Conservation (phyloP, 495 filamentous ascomycete genomes). For the Neurospora tetraspora region DNA sequence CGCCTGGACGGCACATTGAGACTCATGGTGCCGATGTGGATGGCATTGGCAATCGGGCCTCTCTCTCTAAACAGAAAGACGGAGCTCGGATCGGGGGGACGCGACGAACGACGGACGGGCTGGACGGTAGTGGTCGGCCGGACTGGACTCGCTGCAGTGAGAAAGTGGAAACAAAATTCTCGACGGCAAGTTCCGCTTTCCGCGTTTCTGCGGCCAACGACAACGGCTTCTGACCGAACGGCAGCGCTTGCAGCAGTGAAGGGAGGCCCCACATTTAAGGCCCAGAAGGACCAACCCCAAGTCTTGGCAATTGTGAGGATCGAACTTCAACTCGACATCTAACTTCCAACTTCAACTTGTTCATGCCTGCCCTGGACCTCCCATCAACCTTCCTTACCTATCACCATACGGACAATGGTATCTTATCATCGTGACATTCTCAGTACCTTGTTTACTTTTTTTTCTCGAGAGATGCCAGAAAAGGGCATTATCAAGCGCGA, state of each 20-base stretch:
- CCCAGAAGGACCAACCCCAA: background rate
- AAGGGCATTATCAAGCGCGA: background rate
- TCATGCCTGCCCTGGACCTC: background rate
- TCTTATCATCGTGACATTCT: background rate
- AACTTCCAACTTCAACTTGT: background rate
- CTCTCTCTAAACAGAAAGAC: background rate
- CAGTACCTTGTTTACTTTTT: background rate
- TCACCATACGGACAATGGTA: background rate
- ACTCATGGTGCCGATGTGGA: constrained; percentile 29
- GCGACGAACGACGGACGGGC: background rate
- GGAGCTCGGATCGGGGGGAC: background rate
- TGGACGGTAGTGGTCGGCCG: background rate
- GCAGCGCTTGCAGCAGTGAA: background rate
- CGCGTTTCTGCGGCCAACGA: background rate
- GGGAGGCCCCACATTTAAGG: background rate
- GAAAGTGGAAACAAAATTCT: background rate
- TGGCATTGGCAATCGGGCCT: constrained; percentile 11
- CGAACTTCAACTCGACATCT: background rate
- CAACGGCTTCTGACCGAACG: background rate
- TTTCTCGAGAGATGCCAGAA: background rate
- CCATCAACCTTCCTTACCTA: background rate
- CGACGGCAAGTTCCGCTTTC: background rate
- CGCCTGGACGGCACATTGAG: constrained; percentile 34
- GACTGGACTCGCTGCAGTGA: background rate
- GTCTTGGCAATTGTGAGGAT: background rate